Percentiles rank a stretch among this genome's conserved stretches.
Evolutionary conservation across 1,139 yeast species (phyloP).

Genomic region (Scheffersomyces stambukii): DNA sequence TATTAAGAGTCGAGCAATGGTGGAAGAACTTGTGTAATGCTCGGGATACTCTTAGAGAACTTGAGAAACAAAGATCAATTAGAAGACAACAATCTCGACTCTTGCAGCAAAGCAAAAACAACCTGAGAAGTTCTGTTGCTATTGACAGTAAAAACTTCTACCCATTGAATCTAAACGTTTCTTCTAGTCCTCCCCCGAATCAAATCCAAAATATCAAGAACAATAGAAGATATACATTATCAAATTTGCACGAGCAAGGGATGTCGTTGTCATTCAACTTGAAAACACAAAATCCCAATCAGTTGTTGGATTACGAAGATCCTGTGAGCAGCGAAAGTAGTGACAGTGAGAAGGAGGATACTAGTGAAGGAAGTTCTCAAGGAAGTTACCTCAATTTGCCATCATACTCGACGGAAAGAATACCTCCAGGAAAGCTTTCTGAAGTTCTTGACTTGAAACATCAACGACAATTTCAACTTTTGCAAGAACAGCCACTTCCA

Average conservation of each 20-base stretch:
- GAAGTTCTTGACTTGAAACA: no score
- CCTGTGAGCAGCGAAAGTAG: slow-evolving; percentile 21
- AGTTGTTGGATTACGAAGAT: slow-evolving; percentile 23
- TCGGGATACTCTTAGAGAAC: slow-evolving; percentile 39
- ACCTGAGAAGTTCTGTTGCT: slow-evolving; percentile 7
- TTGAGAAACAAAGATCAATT: slow-evolving; percentile 24
- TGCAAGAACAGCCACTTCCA: slow-evolving; percentile 4
- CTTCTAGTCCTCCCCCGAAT: slow-evolving; percentile 13
- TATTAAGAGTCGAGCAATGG: slow-evolving; percentile 45
- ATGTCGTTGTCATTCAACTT: slow-evolving; percentile 62
- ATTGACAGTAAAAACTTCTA: slow-evolving; percentile 12
- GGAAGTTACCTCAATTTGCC: slow-evolving; percentile 1
- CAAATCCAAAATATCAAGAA: slow-evolving; percentile 18
- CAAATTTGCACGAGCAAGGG: slow-evolving; percentile 68
- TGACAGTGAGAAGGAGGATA: slow-evolving; percentile 25
- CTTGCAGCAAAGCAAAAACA: slow-evolving; percentile 2
- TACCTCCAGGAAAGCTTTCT: no score
- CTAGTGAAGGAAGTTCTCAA: not conserved
- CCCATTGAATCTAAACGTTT: slow-evolving; percentile 23
- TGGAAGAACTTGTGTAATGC: slow-evolving; percentile 66
- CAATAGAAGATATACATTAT: slow-evolving; percentile 45
- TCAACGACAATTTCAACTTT: no score
- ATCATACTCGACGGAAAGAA: no score
- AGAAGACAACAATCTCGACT: slow-evolving; percentile 11
- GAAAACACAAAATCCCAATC: slow-evolving; percentile 46